These are phyloP conservation scores for Cronartium quercuum DNA, from an alignment of 1,284 basidiomycete genomes.

Conservation along the genomic window DNA sequence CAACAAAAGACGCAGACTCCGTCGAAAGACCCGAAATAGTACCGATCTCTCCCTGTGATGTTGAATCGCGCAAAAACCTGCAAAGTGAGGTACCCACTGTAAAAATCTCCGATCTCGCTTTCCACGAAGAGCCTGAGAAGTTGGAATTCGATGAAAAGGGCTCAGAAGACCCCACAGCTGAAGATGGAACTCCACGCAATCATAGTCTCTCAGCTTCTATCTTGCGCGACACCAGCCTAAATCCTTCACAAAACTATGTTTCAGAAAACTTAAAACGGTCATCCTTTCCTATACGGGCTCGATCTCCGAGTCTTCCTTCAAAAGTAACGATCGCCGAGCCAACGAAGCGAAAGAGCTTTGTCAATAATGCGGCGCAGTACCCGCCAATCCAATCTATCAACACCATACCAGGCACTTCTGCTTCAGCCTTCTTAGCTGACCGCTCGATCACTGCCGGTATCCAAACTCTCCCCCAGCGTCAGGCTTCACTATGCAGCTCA, in stretches of 20 bases:
- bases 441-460: too few species aligned
- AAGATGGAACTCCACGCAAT: neutral
- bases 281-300: neutral
- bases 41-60: too few species aligned
- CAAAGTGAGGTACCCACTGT: too few species aligned
- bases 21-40: too few species aligned
- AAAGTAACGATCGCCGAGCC: constrained; percentile 21
- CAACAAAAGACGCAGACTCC: too few species aligned
- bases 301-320: neutral
- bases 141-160: constrained; percentile 6
- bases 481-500: neutral
- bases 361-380: constrained; percentile 3
- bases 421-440: too few species aligned
- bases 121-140: constrained; percentile 36
- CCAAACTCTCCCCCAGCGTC: neutral
- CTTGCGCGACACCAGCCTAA: neutral
- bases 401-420: too few species aligned
- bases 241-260: neutral
- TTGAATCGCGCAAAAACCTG: too few species aligned
- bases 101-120: constrained; percentile 19
- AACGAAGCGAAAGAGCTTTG: neutral
- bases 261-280: neutral
- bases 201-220: neutral
- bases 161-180: neutral
- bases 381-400: constrained; percentile 17